phyloP scores from a whole-genome alignment of 805 yeast species.

The Clavispora carvajalis region DNA sequence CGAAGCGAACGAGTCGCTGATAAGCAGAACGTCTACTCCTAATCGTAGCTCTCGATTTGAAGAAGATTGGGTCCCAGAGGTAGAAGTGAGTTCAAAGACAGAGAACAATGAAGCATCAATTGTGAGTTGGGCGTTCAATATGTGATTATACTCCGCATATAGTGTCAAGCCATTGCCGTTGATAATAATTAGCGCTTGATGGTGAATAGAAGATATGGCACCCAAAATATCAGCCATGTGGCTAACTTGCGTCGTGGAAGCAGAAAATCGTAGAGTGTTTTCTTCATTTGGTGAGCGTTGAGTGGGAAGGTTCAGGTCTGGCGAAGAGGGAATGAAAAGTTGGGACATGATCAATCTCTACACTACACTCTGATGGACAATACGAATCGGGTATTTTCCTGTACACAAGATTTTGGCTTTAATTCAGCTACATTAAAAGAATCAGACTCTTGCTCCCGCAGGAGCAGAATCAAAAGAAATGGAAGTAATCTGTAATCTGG shows the following conservation, averaged over 20 bases:
- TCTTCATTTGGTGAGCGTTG: not conserved
- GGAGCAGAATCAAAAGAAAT: not conserved
- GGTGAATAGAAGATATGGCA: conserved; percentile 25
- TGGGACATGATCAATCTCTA: too few species aligned
- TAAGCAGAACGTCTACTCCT: conserved; percentile 33
- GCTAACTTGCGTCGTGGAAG: conserved; percentile 32
- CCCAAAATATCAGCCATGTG: conserved; percentile 35
- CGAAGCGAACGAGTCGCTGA: conserved; percentile 32
- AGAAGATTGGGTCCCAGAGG: conserved; percentile 3
- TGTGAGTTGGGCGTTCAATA: conserved; percentile 28
- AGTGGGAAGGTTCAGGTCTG: not conserved
- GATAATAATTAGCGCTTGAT: conserved; percentile 32
- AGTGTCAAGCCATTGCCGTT: conserved; percentile 28
- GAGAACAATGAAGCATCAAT: conserved; percentile 35
- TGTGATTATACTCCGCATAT: conserved; percentile 33
- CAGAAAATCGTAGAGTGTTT: conserved; percentile 19
- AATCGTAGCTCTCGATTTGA: conserved; percentile 14
- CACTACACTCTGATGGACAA: too few species aligned
- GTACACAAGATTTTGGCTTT: not conserved
- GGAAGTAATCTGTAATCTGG: not conserved
- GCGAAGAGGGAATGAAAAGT: conserved; percentile 14
- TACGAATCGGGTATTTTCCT: not conserved
- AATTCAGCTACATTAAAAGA: not conserved
- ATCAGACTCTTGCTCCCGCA: not conserved
- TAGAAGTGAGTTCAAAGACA: conserved; percentile 19